phyloP scores from a whole-genome alignment of 768 basidiomycete species.

The Leucocoprinus birnbaumii region DNA sequence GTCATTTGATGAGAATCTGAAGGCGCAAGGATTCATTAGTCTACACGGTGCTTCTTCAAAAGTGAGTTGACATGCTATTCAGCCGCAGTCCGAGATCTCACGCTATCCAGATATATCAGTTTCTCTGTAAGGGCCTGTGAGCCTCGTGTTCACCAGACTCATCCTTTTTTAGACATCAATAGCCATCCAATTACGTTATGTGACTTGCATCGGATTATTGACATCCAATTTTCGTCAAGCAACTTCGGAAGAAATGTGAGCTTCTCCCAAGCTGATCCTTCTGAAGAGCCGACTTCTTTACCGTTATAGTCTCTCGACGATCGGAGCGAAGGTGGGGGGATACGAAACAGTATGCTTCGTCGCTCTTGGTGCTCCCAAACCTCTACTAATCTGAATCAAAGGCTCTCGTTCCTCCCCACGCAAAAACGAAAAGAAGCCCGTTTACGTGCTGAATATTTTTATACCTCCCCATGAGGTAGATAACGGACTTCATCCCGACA shows the following conservation, averaged over 20 bases:
- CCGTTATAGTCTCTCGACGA: constrained; percentile 40
- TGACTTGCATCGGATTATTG: constrained; percentile 70
- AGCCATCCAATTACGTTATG: constrained; percentile 61
- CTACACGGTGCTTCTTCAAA: constrained; percentile 72
- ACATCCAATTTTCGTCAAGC: constrained; percentile 61
- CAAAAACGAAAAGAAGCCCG: constrained; percentile 73
- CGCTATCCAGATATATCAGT: constrained; percentile 70
- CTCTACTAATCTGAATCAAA: constrained; percentile 24
- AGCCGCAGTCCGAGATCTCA: constrained; percentile 12
- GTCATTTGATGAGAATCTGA: constrained; percentile 41
- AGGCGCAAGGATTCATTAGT: constrained; percentile 81
- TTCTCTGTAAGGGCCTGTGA: constrained; percentile 61
- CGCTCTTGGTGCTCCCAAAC: not conserved
- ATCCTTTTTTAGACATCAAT: constrained; percentile 64
- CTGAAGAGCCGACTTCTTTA: not conserved
- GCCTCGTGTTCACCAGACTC: constrained; percentile 8
- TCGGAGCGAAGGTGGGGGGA: constrained; percentile 62
- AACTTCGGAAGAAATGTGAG: constrained; percentile 74
- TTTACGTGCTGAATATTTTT: constrained; percentile 78
- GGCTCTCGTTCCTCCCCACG: constrained; percentile 71
- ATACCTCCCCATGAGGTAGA: constrained; percentile 70
- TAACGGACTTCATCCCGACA: constrained; percentile 78
- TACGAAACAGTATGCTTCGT: constrained; percentile 37
- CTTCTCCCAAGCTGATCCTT: not conserved
- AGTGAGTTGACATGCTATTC: constrained; percentile 32